Conservation (phyloP, 192 early-diverging fungal genomes). For the Funneliformis mosseae region DNA sequence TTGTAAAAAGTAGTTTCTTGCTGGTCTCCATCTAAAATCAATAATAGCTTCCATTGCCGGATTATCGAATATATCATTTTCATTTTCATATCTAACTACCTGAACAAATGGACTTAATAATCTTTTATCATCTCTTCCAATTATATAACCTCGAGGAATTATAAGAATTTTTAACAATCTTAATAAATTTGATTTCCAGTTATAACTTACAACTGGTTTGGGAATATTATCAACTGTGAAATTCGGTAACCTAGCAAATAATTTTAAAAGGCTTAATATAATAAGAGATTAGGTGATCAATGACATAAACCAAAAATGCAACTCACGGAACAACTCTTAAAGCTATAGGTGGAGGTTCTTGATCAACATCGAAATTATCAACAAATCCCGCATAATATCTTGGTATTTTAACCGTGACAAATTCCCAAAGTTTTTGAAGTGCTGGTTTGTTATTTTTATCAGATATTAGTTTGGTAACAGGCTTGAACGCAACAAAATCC, state of each 20-base stretch:
- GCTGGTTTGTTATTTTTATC: background rate
- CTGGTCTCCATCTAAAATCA: no score
- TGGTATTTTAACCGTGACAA: background rate
- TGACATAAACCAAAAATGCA: background rate
- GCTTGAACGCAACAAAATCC: background rate
- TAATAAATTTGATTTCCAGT: background rate
- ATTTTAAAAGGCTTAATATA: no score
- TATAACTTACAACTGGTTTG: background rate
- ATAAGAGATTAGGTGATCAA: no score
- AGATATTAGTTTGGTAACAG: background rate
- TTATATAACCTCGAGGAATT: background rate
- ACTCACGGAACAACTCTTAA: slow-evolving; percentile 13
- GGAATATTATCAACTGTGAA: background rate
- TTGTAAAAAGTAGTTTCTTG: no score
- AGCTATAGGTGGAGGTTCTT: background rate
- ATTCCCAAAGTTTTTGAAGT: background rate
- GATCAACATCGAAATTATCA: background rate
- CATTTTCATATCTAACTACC: background rate
- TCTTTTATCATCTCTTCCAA: background rate
- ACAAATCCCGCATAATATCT: background rate
- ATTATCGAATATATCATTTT: background rate
- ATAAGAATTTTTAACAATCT: background rate
- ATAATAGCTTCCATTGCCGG: no score
- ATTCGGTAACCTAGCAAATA: background rate
- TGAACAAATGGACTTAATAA: slow-evolving; percentile 3